Base-by-base conservation (phyloP, 2,329 filamentous ascomycete genomes). In the Colletotrichum cordylinicola region DNA sequence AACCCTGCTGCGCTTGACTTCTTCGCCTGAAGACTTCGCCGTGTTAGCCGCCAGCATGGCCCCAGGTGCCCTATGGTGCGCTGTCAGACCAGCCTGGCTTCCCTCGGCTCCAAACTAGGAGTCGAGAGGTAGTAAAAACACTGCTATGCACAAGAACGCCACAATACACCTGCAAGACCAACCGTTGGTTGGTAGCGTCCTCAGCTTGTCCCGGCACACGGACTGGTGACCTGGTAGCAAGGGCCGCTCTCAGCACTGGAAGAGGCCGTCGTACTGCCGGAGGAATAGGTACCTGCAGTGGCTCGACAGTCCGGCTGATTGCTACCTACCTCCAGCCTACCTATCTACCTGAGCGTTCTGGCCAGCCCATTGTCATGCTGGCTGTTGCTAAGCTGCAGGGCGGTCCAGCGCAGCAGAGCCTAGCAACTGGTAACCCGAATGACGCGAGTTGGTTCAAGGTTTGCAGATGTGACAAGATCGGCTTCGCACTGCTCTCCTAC, bases 211-310 rank as follows among this genome's bases (percentile, higher is more conserved):
- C 70, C 48, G 58, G 43, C 35, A 68, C 72, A 72, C 65, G 58
- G 58, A 75, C 73, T 68, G 64, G 48, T 69, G 35, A 65, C 43
- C 56, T 43, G 68, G 33, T 69, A n/a, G 74, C 74, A 73, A 69
- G 56, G 70, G 43, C 58, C 70, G 56, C 35, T 65, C 70, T 74
- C 37, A 52, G 64, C 48, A 48, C 70, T 65, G 43, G 43, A 27
- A 61, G 58, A 74, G 43, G 65, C 74, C 58, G 69, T 58, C 55
- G 73, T 72, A 67, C n/a, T 70, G 69, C 69, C 73, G 69, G 73
- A 68, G 69, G 55, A 72, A 72, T 68, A 48, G 70, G 74, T 65
- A 69, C 70, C 70, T 76, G 65, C 70, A 74, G 70, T 69, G 64
- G 65, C 24, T 48, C 39, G 64, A 72, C 31, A 67, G 73, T 52